Base-by-base conservation (phyloP, 331 rosid genomes). In the Prunus yedoensis region DNA sequence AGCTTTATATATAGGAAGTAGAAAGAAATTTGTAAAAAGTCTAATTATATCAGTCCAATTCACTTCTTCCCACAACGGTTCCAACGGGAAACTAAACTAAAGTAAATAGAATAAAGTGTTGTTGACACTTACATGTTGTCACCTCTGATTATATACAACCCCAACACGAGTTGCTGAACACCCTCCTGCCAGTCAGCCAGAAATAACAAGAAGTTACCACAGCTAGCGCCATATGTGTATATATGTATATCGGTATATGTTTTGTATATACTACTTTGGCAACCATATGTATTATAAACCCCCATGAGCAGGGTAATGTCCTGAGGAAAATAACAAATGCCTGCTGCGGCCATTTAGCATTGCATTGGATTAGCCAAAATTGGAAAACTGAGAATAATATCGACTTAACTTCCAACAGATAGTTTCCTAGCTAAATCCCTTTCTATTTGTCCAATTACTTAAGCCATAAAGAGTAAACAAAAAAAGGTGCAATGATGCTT, bases 161-260 rank as follows among this genome's bases (percentile, higher is more conserved):
- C 99, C 70, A 92, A 81, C 77, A 92, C 99, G 73, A 95, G 96
- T 81, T 92, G 97, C 75, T 95, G 97, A 68, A 95, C 99, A 41
- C 99, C 99, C 85, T 92, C 99, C 99, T 95, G 96, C 83, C 65
- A 82, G 61, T 60, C 81, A 83, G 57, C 54, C 81, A 74, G 81
- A 80, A 74, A 50, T 38, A 46, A 46, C 65, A 77, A 58, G 38
- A 28, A 43, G 70, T 72, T 43, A 43, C n/a, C 15, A 21, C n/a
- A 32, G 51, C 68, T 21, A 47, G 52, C 20, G 75, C 4, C 68
- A 12, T 14, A 47, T 47, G 16, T 13, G 16, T 47, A 32, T 32
- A 35, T 35, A 35, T 32, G 0, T 30, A 2, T 4, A 43, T 32
- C 0, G 41, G 4, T 62, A 9, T 6, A 14, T 16, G 23, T 16